A percentile compares a stretch with the other conserved stretches of the same genome.
These are phyloP conservation scores for Salvia hispanica DNA, from an alignment of 257 asterid species.

Conservation along the genomic window DNA sequence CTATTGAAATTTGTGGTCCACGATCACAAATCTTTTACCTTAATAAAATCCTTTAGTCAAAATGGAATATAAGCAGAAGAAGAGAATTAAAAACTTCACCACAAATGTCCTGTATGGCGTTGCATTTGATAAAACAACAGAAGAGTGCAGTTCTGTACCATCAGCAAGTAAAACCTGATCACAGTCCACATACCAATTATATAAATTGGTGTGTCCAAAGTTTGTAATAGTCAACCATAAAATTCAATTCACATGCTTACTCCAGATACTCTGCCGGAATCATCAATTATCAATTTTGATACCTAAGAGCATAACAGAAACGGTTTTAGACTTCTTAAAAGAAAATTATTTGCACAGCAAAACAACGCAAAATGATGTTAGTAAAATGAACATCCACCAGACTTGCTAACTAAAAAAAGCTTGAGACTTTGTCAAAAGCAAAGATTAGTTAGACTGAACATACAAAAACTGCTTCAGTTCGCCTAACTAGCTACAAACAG, in stretches of 20 bases:
- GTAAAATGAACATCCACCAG: slow-evolving; percentile 7
- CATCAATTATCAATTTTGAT: slow-evolving; percentile 58
- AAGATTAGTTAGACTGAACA: neutral
- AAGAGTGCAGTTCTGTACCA: slow-evolving; percentile 71
- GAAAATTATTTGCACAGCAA: slow-evolving; percentile 22
- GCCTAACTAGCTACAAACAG: slow-evolving; percentile 5
- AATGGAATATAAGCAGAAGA: slow-evolving; percentile 24
- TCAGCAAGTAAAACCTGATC: slow-evolving; percentile 81
- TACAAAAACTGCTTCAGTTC: neutral
- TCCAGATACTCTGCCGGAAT: slow-evolving; percentile 72
- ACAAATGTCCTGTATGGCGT: slow-evolving; percentile 93
- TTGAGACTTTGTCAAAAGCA: neutral
- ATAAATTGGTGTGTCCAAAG: slow-evolving; percentile 23
- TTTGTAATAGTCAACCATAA: slow-evolving; percentile 23
- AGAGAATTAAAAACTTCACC: slow-evolving; percentile 49
- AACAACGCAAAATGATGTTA: slow-evolving; percentile 14
- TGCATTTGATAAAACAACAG: slow-evolving; percentile 90
- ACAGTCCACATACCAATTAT: slow-evolving; percentile 31
- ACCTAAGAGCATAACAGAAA: slow-evolving; percentile 51
- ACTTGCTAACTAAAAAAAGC: neutral
- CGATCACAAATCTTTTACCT: slow-evolving; percentile 4
- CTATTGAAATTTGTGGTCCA: slow-evolving; percentile 20
- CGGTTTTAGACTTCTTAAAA: slow-evolving; percentile 14
- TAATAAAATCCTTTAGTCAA: neutral
- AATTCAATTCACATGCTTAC: slow-evolving; percentile 43